phyloP scores from a whole-genome alignment of 176 grass and related monocot genomes.

The Otatea glauca region DNA sequence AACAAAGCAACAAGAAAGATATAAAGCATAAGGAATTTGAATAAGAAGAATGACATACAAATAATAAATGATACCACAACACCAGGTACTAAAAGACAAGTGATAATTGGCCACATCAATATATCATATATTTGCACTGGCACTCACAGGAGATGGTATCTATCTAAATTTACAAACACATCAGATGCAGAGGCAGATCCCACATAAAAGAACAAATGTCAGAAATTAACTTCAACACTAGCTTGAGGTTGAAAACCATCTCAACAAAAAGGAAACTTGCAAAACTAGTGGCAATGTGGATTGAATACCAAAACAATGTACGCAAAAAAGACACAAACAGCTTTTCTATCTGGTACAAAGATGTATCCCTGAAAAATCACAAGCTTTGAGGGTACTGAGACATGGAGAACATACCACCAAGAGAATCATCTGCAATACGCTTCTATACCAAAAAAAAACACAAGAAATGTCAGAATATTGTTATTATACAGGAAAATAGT shows the following conservation, averaged over 20 bases:
- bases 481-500: slow-evolving; percentile 15
- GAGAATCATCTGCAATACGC: slow-evolving; percentile 45
- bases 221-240: slow-evolving; percentile 21
- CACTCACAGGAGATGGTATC: not conserved
- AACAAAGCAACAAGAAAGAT: slow-evolving; percentile 37
- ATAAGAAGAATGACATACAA: slow-evolving; percentile 1
- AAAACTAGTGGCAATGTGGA: not conserved
- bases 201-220: slow-evolving; percentile 19
- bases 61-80: slow-evolving; percentile 7
- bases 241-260: slow-evolving; percentile 9
- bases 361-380: not conserved
- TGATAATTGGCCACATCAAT: slow-evolving; percentile 14
- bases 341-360: slow-evolving; percentile 24
- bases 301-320: not conserved
- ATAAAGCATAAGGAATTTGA: not conserved
- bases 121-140: slow-evolving; percentile 17
- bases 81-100: not conserved
- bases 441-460: slow-evolving; percentile 31
- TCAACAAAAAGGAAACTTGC: slow-evolving; percentile 18
- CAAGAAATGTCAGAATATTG: slow-evolving; percentile 18
- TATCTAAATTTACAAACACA: not conserved
- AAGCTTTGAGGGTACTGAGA: slow-evolving; percentile 9
- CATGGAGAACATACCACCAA: slow-evolving; percentile 45
- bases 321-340: not conserved
- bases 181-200: not conserved